A percentile compares a stretch with the other conserved stretches of the same genome.
Evolutionary conservation across 768 basidiomycete genomes (phyloP).

Genomic region (Tricholoma sp.): DNA sequence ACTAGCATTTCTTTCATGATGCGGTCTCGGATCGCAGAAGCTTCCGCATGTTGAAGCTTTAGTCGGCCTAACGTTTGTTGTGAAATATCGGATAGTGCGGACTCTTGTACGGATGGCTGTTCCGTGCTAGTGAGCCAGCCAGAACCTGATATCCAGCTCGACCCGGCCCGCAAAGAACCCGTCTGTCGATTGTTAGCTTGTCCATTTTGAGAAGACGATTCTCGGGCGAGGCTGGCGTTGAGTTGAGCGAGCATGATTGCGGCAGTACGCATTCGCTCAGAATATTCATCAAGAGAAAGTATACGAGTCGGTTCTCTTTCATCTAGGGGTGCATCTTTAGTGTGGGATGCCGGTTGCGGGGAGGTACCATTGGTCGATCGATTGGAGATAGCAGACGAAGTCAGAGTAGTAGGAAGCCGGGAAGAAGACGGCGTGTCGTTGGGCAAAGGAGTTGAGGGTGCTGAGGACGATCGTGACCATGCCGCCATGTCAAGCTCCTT

Average conservation of each 20-base stretch:
- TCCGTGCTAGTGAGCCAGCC: constrained; percentile 38
- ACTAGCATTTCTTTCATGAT: constrained; percentile 99
- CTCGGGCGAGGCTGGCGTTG: constrained; percentile 71
- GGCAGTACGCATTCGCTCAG: constrained; percentile 96
- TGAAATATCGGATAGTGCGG: constrained; percentile 16
- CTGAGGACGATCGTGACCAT: constrained; percentile 66
- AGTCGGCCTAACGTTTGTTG: constrained; percentile 44
- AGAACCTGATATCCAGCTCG: constrained; percentile 51
- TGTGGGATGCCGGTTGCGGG: constrained; percentile 11
- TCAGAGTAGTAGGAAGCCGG: constrained; percentile 8
- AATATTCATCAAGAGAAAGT: constrained; percentile 93
- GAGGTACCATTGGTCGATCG: constrained; percentile 1
- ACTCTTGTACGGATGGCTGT: constrained; percentile 8
- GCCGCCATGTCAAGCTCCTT: constrained; percentile 81
- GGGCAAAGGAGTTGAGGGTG: constrained; percentile 29
- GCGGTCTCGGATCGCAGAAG: constrained; percentile 83
- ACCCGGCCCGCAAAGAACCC: constrained; percentile 8
- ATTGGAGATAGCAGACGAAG: constrained; percentile 1
- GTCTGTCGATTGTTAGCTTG: constrained; percentile 4
- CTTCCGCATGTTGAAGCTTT: constrained; percentile 78
- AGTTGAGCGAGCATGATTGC: constrained; percentile 98
- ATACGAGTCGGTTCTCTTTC: constrained; percentile 21
- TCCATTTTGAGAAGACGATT: constrained; percentile 24
- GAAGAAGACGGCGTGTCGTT: constrained; percentile 15
- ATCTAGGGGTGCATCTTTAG: constrained; percentile 8